Conservation (phyloP, 2,329 filamentous ascomycete species). For the Torrubiellomyces zombiae region DNA sequence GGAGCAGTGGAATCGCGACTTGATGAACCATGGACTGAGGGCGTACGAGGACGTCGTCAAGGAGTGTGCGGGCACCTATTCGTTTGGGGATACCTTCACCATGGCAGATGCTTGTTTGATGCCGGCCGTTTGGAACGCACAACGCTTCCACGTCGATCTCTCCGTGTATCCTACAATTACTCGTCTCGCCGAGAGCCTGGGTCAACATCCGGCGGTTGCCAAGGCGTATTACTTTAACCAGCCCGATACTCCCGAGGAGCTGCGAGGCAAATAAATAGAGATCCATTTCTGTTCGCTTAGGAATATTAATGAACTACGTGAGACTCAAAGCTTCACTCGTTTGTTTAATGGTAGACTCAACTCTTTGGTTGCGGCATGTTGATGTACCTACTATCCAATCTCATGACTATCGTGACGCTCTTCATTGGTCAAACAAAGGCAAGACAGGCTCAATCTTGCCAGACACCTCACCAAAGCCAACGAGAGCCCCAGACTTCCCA, state of each 20-base stretch:
- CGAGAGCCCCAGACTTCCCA: constrained; percentile 46
- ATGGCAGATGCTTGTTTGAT: constrained; percentile 42
- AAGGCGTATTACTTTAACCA: constrained; percentile 37
- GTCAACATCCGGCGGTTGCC: constrained; percentile 30
- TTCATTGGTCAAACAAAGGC: constrained; percentile 14
- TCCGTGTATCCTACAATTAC: constrained; percentile 27
- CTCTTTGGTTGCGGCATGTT: no score
- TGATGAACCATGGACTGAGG: constrained; percentile 33
- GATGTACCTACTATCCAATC: no score
- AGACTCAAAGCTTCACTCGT: no score
- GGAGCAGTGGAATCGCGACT: constrained; percentile 31
- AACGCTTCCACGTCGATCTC: constrained; percentile 37
- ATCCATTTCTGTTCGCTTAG: not conserved
- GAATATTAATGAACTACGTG: no score
- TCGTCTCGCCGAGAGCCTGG: constrained; percentile 27
- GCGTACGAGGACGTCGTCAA: constrained; percentile 34
- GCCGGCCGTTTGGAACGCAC: constrained; percentile 40
- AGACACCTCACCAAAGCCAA: constrained; percentile 61
- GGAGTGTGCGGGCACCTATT: constrained; percentile 29
- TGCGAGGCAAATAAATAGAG: constrained; percentile 7
- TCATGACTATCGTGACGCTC: no score
- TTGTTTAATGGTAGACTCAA: no score
- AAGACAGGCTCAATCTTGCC: constrained; percentile 35
- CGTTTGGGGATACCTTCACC: constrained; percentile 36
- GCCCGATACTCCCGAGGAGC: constrained; percentile 25